Conservation (phyloP, 73 alveolate species). For the Tetrahymena thermophila region DNA sequence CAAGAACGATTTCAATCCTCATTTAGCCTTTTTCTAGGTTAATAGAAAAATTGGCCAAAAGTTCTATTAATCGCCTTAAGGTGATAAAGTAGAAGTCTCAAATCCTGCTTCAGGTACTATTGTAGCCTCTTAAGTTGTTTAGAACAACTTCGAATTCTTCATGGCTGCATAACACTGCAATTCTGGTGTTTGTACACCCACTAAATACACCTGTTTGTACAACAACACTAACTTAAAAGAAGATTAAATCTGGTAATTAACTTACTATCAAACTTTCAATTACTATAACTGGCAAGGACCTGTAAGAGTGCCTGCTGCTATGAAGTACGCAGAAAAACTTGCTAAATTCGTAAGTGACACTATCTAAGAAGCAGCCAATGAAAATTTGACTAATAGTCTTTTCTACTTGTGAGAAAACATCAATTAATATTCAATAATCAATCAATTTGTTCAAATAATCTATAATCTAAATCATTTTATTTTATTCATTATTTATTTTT, state of each 20-base stretch:
- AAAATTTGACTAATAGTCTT: neutral
- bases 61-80: slow-evolving; percentile 24
- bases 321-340: slow-evolving; percentile 66
- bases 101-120: slow-evolving; percentile 76
- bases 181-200: slow-evolving; percentile 75
- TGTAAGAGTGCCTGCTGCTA: slow-evolving; percentile 82
- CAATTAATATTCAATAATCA: neutral
- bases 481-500: neutral
- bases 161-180: slow-evolving; percentile 56
- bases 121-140: slow-evolving; percentile 55
- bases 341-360: slow-evolving; percentile 66
- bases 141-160: slow-evolving; percentile 64
- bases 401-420: neutral
- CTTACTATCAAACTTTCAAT: slow-evolving; percentile 73
- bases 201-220: slow-evolving; percentile 71
- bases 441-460: too few species aligned
- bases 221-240: slow-evolving; percentile 46
- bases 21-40: slow-evolving; percentile 48
- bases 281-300: slow-evolving; percentile 81
- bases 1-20: neutral
- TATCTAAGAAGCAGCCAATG: neutral
- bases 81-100: slow-evolving; percentile 33
- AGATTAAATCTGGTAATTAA: slow-evolving; percentile 55
- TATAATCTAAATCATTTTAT: too few species aligned
- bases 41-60: slow-evolving; percentile 57